Base-by-base conservation (phyloP, 352 stramenopile species). In the Phytophthora pseudosyringae region DNA sequence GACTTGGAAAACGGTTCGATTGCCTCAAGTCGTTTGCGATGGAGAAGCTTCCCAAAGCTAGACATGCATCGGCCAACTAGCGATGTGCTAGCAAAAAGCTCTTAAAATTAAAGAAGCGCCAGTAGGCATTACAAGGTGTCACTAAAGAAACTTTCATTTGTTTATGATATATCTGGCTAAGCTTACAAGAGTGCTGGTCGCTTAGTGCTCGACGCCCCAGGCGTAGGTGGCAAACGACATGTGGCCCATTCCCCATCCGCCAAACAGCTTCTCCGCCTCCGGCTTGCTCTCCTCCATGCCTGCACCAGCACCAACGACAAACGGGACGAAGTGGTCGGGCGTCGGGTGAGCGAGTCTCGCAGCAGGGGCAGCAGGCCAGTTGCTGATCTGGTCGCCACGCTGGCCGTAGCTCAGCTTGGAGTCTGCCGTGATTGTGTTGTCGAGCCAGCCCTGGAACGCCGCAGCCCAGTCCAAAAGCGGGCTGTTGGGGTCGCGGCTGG, bases 311-410 rank as follows among this genome's bases (percentile, higher is more conserved):
- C 71, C 64, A 10, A 80, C 68, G 13, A 85, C 61, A 28, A 90
- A 81, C n/a, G 81, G 78, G 13, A 73, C 39, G 8, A 90, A 77
- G 64, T 88, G 81, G 38, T 90, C 81, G 10, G 81, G 75, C 8
- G 72, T 80, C 7, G 63, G 75, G 55, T 90, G 81, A 5, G 70
- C 66, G 12, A 72, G 55, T 32, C 66, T 75, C 1, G 75, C 73
- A 48, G 64, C 62, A 58, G 31, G 73, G 44, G 58, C 71, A 8
- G 57, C 57, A 12, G 61, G 28, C 78, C 77, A 89, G 38, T 67
- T 61, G n/a, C 74, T 67, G 39, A 84, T 77, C 33, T 70, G 51
- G 33, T 75, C 55, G 33, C 38, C 21, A 55, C 63, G 61, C 41
- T 77, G 64, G 13, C 47, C 53, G 52, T 64, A 71, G 32, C 49